Evolutionary conservation across 2,329 filamentous ascomycete species (phyloP), one percentile per base, ranked within the genome.

Genomic region (Arthrobotrys sinensis): DNA sequence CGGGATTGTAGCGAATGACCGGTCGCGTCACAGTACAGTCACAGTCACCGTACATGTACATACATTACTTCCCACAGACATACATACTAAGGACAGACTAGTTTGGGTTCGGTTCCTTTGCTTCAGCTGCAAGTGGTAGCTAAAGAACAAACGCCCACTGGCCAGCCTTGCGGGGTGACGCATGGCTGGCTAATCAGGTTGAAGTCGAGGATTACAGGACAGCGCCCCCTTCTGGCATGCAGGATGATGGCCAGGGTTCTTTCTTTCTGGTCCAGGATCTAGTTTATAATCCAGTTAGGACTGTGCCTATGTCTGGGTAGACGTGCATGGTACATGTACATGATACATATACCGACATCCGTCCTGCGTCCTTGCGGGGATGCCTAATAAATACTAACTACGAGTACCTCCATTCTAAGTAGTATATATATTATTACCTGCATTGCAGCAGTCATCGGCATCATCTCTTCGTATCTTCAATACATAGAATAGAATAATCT

Each of bases 171-270:
- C 66, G 34, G 46, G 66, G 50, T 72, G 60, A 64, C 68, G 68
- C 57, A 65, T 53, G 24, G 24, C 24, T 28, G 24, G 24, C 62
- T 34, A 43, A 43, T 52, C 63, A 52, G 34, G 52, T 69, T 43
- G 28, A 50, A 19, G 24, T 28, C 6, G n/a, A 66, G 43, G 64
- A 46, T 34, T 38, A 24, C 43, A 14, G 36, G 60, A 67, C 63
- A 76, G 63, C 14, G 19, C 64, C 72, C 72, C 62, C 71, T 69
- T 70, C 72, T 76, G 65, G 65, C 65, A 63, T 76, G 71, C 71
- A 46, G 52, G 12, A 57, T n/a, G 12, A 57, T n/a, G 28, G 64
- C 48, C 32, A 16, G 19, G 14, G n/a, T n/a, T 21, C n/a, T 6
- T 36, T 38, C 48, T 24, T 24, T 4, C 48, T 8, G 10, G 36